These are phyloP conservation scores for Taphrina confusa DNA, from an alignment of 1,139 yeast genomes.

Conservation along the genomic window DNA sequence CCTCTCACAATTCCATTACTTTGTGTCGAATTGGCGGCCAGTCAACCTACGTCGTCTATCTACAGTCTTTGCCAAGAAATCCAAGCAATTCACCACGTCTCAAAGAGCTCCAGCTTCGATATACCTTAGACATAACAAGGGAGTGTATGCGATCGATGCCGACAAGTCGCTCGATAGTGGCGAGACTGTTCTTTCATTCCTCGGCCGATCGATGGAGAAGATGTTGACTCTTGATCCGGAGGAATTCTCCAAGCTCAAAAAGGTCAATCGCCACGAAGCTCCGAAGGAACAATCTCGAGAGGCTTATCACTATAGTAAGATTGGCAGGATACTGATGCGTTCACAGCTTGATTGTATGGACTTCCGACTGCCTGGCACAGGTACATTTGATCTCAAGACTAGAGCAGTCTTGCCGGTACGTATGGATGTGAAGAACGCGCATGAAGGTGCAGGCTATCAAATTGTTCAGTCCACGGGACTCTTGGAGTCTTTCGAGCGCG, in stretches of 20 bases:
- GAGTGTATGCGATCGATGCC: conserved; percentile 64
- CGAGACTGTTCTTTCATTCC: conserved; percentile 64
- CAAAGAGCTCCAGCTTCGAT: conserved; percentile 52
- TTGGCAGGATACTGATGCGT: conserved; percentile 72
- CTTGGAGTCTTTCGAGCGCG: conserved; percentile 78
- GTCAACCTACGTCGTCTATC: conserved; percentile 54
- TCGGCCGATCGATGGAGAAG: conserved; percentile 51
- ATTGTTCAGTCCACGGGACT: conserved; percentile 62
- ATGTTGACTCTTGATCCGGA: conserved; percentile 40
- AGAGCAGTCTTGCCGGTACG: conserved; percentile 87
- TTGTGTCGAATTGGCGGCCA: conserved; percentile 64
- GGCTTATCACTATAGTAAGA: conserved; percentile 68
- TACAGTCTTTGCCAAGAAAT: conserved; percentile 47
- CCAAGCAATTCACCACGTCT: conserved; percentile 43
- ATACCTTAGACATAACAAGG: conserved; percentile 50
- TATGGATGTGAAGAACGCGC: conserved; percentile 56
- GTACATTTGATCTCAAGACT: conserved; percentile 88
- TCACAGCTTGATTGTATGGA: conserved; percentile 90
- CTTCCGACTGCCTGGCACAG: conserved; percentile 77
- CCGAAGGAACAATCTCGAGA: conserved; percentile 35
- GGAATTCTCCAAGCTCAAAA: conserved; percentile 51
- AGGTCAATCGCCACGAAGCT: conserved; percentile 40
- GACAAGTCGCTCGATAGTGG: conserved; percentile 69
- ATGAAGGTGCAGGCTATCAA: conserved; percentile 67
- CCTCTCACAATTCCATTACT: conserved; percentile 69